Conservation (phyloP, 148 eudicot species). For the Persicaria tinctoria region DNA sequence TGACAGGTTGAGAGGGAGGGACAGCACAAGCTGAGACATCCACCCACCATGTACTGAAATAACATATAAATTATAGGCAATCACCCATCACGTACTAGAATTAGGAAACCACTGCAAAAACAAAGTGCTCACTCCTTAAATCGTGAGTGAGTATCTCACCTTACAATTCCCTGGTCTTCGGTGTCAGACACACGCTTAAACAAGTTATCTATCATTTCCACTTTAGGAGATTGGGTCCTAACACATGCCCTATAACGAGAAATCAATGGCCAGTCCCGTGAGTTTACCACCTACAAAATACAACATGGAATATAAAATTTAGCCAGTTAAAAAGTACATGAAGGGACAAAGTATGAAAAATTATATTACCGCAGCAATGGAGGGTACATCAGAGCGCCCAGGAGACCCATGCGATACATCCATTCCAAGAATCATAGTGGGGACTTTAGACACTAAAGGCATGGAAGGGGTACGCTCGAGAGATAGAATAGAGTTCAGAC, state of each 20-base stretch:
- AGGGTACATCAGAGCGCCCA: conserved; percentile 67
- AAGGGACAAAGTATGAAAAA: neutral
- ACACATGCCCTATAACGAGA: conserved; percentile 66
- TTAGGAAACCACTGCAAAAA: neutral
- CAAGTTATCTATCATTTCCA: conserved; percentile 65
- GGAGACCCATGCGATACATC: conserved; percentile 79
- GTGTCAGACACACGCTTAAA: conserved; percentile 53
- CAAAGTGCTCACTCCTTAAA: no score
- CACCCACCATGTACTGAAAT: no score
- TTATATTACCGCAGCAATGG: conserved; percentile 69
- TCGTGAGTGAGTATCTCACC: conserved; percentile 23
- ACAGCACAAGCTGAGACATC: neutral
- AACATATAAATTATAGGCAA: neutral
- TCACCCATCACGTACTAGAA: neutral
- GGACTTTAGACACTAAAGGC: conserved; percentile 60
- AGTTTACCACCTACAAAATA: conserved; percentile 55
- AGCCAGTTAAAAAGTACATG: no score
- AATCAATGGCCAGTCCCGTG: conserved; percentile 70
- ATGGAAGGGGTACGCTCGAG: conserved; percentile 34
- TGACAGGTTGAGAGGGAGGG: neutral
- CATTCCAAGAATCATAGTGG: conserved; percentile 72
- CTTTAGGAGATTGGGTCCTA: conserved; percentile 66
- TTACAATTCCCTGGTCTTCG: conserved; percentile 63
- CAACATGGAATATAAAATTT: neutral
- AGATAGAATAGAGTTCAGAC: conserved; percentile 48